Evolutionary conservation across 306 rosid genomes (phyloP), one percentile per base, ranked within the genome.

Genomic region (Pyrus communis): DNA sequence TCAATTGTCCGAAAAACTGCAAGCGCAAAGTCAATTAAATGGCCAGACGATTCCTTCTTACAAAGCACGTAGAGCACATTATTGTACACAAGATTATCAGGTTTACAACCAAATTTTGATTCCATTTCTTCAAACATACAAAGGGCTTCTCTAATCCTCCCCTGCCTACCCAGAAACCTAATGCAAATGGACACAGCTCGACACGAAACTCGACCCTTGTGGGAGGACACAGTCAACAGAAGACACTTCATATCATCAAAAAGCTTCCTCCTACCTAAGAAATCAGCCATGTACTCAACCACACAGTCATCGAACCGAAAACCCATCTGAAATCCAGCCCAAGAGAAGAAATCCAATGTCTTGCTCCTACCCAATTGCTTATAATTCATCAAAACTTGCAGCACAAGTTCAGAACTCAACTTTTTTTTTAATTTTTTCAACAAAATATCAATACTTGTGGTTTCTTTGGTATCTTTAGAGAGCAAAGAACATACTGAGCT

Each of bases 231-330:
- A 1, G 96, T 88, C 59, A 80, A 73, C 22, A 91, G 64, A 78
- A 91, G 85, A 80, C 93, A 82, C 84, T 87, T 91, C 68, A 91
- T 81, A 70, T 91, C 96, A 77, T 91, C 96, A 61, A 91, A 91
- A 3, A 91, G 87, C 66, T 91, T 91, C 79, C 96, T 91, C 72
- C 96, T 84, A 59, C 93, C 90, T 19, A 91, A 79, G 78, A 91
- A 91, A 84, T 91, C 96, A 61, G 85, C 88, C 91, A 87, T 85
- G 82, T 84, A 91, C 72, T 91, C 96, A 74, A 89, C 81, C 72
- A 91, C 90, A 27, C 64, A 60, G 17, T 88, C 88, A 71, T 88
- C 83, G 61, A 91, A 85, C 70, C 61, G 83, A 88, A 80, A 91
- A 18, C 70, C 86, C 90, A 87, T 87, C 52, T 82, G 87, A 74